Conservation (phyloP, 2,329 filamentous ascomycete genomes). For the Clonostachys solani region DNA sequence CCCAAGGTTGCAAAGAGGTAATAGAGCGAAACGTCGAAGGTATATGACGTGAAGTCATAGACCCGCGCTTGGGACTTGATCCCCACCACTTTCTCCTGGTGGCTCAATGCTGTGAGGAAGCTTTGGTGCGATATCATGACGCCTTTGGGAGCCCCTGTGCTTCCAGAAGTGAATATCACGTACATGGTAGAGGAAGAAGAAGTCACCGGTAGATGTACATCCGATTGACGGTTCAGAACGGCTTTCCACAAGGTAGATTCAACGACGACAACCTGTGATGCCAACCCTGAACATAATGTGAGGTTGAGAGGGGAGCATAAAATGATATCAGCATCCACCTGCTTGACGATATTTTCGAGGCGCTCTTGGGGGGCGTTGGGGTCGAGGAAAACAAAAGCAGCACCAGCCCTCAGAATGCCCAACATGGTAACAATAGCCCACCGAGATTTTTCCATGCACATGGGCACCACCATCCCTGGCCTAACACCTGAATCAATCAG, state of each 20-base stretch:
- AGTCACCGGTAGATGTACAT: too few species aligned
- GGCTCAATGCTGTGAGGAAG: neutral
- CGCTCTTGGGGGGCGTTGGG: too few species aligned
- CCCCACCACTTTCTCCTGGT: neutral
- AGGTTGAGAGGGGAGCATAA: neutral
- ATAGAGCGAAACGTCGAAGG: slow-evolving; percentile 6
- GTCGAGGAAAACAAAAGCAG: slow-evolving; percentile 17
- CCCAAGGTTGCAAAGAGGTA: slow-evolving; percentile 2
- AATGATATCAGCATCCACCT: neutral
- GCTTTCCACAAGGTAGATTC: too few species aligned
- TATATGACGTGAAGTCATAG: slow-evolving; percentile 7
- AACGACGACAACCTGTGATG: too few species aligned
- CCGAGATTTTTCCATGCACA: slow-evolving; percentile 17
- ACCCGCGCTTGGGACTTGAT: neutral
- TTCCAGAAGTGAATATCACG: slow-evolving; percentile 7
- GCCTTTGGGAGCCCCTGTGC: slow-evolving; percentile 7
- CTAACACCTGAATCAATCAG: slow-evolving; percentile 2
- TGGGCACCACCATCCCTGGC: slow-evolving; percentile 8
- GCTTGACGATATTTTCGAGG: neutral
- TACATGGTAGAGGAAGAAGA: slow-evolving; percentile 1
- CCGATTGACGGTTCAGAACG: too few species aligned
- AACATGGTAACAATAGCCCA: slow-evolving; percentile 15
- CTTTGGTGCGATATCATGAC: slow-evolving; percentile 6
- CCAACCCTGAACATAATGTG: too few species aligned
- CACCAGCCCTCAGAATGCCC: slow-evolving; percentile 18